Evolutionary conservation across 164 flowering plant genomes (phyloP), one percentile per base, ranked within the genome.

Genomic region (Vitis rotundifolia): DNA sequence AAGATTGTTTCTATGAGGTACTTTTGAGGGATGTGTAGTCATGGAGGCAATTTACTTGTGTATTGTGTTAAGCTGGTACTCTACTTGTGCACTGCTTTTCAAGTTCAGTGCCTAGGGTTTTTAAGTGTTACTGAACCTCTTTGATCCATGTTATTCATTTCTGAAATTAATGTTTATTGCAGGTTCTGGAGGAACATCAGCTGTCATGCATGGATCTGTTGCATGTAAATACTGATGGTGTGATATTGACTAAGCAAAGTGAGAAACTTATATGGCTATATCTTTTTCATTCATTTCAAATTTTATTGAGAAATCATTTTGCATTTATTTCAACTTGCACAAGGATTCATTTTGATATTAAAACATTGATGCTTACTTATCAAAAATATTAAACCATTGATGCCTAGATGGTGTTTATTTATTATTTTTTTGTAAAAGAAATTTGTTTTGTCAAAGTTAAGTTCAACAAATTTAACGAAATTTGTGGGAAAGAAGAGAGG

Each of bases 131-230:
- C 44, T 15, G 31, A 18, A 63, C 37, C 62, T 26, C 52, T 67
- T 59, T 66, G 68, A 63, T 62, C 37, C 60, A 3, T 68, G 31
- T 7, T 26, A 50, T 65, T 69, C 29, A 52, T 49, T 66, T 55
- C 29, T 78, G 73, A 37, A 16, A 22, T 64, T 29, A 28, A 67
- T 72, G 13, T 61, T 6, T 55, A 52, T 66, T 68, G 73, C 81
- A 96, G 99, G 99, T 89, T 69, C 86, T 96, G 58, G 96, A 92
- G 76, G 99, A 96, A 73, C 80, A 96, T 77, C 87, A 82, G 73
- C 83, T 96, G 47, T 80, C 83, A 18, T 96, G 99, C 78, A 18
- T 75, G 81, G 97, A 96, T 44, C 80, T 96, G 68, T 77, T 93
- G 73, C 87, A 88, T 77, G 85, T 92, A 68, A 83, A 86, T 55